Conservation (phyloP, 345 rosid genomes). For the Populus ilicifolia region DNA sequence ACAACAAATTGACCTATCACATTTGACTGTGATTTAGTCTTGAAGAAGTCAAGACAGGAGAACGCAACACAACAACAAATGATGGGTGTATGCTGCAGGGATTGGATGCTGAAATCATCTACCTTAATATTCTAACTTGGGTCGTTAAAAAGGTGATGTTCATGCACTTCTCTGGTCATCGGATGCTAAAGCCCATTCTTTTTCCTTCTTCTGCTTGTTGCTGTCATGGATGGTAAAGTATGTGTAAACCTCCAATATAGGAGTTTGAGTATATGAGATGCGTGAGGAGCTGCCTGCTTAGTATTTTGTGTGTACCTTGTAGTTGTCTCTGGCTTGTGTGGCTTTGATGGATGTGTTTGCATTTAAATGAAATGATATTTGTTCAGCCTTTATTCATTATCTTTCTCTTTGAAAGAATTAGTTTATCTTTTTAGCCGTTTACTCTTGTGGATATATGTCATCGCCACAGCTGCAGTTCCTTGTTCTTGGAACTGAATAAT, state of each 20-base stretch:
- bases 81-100: neutral
- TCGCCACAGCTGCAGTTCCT: neutral
- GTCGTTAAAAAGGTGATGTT: neutral
- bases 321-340: neutral
- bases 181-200: neutral
- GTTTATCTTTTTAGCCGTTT: neutral
- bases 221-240: neutral
- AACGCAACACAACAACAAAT: neutral
- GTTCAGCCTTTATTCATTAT: neutral
- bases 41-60: neutral
- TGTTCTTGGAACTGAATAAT: neutral
- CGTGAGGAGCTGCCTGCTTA: neutral
- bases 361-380: neutral
- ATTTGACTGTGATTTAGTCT: neutral
- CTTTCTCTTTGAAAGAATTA: neutral
- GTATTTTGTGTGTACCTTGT: neutral
- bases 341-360: neutral
- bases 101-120: neutral
- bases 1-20: neutral
- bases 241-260: neutral
- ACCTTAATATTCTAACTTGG: too few species aligned
- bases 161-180: neutral
- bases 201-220: neutral
- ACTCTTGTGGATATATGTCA: neutral
- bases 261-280: neutral